These are phyloP conservation scores for Phytophthora nicotianae DNA, from an alignment of 352 stramenopile genomes.

Conservation along the genomic window DNA sequence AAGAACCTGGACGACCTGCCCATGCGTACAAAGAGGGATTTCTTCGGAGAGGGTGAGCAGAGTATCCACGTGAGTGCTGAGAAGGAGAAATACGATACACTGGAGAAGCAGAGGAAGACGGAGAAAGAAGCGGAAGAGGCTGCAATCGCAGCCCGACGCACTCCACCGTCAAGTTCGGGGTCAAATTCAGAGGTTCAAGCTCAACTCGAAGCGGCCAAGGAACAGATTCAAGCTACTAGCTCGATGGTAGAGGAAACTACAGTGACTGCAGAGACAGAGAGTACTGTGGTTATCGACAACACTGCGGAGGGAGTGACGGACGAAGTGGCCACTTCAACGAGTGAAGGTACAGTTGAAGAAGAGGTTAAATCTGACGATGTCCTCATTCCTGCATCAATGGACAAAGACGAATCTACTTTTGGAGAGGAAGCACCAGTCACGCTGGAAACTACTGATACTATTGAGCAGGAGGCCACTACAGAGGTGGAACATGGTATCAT, in stretches of 20 bases:
- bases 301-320: too few relatives aligned
- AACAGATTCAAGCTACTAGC: conserved; percentile 3
- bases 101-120: conserved; percentile 24
- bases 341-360: conserved; percentile 5
- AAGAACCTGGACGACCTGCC: conserved; percentile 26
- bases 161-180: conserved; percentile 16
- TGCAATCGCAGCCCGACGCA: conserved; percentile 6
- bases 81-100: conserved; percentile 36
- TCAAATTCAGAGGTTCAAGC: conserved; percentile 15
- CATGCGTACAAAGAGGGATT: conserved; percentile 29
- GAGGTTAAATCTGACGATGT: background rate
- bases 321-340: background rate
- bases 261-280: conserved; percentile 11
- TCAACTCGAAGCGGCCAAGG: conserved; percentile 2
- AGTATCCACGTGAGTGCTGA: conserved; percentile 46
- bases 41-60: conserved; percentile 27
- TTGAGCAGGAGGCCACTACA: background rate
- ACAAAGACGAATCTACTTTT: conserved; percentile 5
- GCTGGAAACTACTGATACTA: background rate
- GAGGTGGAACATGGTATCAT: background rate
- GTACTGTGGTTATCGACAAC: too few relatives aligned
- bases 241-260: too few relatives aligned
- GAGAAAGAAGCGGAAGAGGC: conserved; percentile 24
- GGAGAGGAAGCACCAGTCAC: conserved; percentile 1
- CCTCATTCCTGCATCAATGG: too few relatives aligned